Percentiles rank a stretch among this genome's conserved stretches.
phyloP scores from a whole-genome alignment of 1,284 basidiomycete species.

The Irpex sp. region DNA sequence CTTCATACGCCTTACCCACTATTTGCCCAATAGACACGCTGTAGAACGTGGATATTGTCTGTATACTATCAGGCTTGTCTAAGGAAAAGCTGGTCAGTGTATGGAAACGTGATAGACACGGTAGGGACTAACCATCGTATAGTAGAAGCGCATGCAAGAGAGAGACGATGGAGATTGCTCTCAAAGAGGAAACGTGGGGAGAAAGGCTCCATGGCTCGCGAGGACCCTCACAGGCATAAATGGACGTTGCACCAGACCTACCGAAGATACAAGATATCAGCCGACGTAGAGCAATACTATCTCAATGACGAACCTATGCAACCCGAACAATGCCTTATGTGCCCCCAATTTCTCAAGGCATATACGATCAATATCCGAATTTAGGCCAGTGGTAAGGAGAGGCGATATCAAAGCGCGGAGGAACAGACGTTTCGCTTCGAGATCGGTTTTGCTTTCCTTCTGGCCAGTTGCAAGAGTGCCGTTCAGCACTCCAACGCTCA shows the following conservation, averaged over 20 bases:
- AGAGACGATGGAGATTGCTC: conserved; percentile 64
- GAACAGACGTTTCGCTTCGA: conserved; percentile 16
- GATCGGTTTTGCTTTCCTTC: not conserved
- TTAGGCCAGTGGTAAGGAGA: conserved; percentile 41
- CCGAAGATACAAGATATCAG: not conserved
- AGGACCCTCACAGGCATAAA: conserved; percentile 38
- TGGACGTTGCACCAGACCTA: conserved; percentile 36
- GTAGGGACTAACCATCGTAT: conserved; percentile 52
- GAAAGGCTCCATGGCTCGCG: conserved; percentile 69
- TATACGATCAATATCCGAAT: conserved; percentile 60
- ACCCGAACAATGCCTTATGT: conserved; percentile 39
- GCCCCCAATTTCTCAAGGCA: conserved; percentile 51
- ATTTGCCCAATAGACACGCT: conserved; percentile 59
- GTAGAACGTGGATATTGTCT: conserved; percentile 76
- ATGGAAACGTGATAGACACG: not conserved
- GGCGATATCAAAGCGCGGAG: conserved; percentile 32
- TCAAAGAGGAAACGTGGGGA: conserved; percentile 58
- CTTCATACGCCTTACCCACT: conserved; percentile 55
- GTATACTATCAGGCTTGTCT: conserved; percentile 67
- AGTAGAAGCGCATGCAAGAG: conserved; percentile 69
- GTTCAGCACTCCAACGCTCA: conserved; percentile 9
- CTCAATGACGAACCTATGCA: conserved; percentile 40
- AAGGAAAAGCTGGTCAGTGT: conserved; percentile 3
- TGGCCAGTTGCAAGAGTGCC: not conserved
- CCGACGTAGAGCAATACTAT: not conserved